Base-by-base conservation (phyloP, 1,139 yeast species). In the Pichia kudriavzevii region DNA sequence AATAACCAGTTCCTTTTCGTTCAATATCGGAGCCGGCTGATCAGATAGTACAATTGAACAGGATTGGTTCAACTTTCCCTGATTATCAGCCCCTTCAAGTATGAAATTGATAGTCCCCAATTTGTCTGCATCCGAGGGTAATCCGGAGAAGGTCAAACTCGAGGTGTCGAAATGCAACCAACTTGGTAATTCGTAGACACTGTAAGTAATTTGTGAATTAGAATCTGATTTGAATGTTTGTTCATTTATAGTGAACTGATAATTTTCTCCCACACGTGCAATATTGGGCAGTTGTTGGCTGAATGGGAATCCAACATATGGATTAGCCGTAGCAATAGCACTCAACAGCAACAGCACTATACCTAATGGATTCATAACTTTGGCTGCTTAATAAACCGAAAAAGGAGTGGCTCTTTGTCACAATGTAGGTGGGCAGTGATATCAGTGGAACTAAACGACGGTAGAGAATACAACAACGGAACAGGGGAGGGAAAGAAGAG, bases 201-300 rank as follows among this genome's bases (percentile, higher is more conserved):
- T 49, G 55, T 83, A 85, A 4, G 61, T 43, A 19, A 85, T 66
- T 13, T 26, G 12, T 6, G 51, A 52, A 17, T 60, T 58, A 21
- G 27, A 29, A 25, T 67, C 55, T 4, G 83, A 69, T 43, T 69
- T 66, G 56, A 73, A 87, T 4, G 98, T 88, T 46, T 78, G 75
- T 40, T 69, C 63, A 34, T 88, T 79, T 38, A 91, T 61, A 28
- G 77, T 69, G 59, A 84, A 91, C n/a, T 62, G 46, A 60, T 80
- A 91, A 1, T 57, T 51, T 45, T 73, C 64, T 44, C 75, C 73
- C 13, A 75, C 72, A 40, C 94, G 68, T 4, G 95, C 96, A 10
- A 91, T 83, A 24, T 87, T 80, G 13, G 97, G 97, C 25, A 77
- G 67, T 59, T 91, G 98, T 52, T 78, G 76, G 45, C 71, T 61